These are phyloP conservation scores for Nothomitra cinnamomea DNA, from an alignment of 2,329 filamentous ascomycete genomes.

Conservation along the genomic window DNA sequence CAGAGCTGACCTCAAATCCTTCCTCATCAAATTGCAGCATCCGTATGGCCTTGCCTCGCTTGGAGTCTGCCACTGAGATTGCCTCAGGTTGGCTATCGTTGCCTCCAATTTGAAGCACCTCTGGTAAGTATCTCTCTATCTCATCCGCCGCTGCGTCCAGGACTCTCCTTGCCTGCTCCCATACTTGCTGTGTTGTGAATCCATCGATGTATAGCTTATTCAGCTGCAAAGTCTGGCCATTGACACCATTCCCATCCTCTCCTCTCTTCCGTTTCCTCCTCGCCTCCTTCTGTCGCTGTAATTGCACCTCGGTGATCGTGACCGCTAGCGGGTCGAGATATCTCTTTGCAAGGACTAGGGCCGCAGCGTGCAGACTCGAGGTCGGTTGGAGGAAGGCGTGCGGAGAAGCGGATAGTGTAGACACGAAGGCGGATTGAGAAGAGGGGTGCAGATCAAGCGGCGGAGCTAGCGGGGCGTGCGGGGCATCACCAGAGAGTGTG, in stretches of 20 bases:
- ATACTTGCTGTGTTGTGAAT: slow-evolving; percentile 77
- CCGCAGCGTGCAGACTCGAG: slow-evolving; percentile 45
- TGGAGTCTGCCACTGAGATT: slow-evolving; percentile 15
- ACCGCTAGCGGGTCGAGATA: slow-evolving; percentile 64
- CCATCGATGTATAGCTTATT: slow-evolving; percentile 74
- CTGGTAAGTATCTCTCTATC: slow-evolving; percentile 30
- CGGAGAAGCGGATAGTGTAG: slow-evolving; percentile 43
- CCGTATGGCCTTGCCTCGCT: slow-evolving; percentile 22
- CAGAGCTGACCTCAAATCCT: slow-evolving; percentile 23
- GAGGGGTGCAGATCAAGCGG: slow-evolving; percentile 4
- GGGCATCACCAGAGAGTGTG: slow-evolving; percentile 4
- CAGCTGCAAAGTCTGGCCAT: slow-evolving; percentile 47
- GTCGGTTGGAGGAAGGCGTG: slow-evolving; percentile 65
- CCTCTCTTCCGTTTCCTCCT: slow-evolving; percentile 64
- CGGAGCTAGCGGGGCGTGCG: not conserved
- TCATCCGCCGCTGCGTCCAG: slow-evolving; percentile 46
- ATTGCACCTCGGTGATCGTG: slow-evolving; percentile 56
- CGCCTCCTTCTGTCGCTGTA: slow-evolving; percentile 45
- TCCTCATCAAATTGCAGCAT: slow-evolving; percentile 23
- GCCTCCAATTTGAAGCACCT: slow-evolving; percentile 15
- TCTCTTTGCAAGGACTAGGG: slow-evolving; percentile 60
- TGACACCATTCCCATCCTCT: slow-evolving; percentile 28
- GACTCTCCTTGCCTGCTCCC: slow-evolving; percentile 81
- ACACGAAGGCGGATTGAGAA: slow-evolving; percentile 26
- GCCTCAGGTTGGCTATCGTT: slow-evolving; percentile 12